Evolutionary conservation across 23 red algal genomes (phyloP).

Genomic region (Chondrus crispus): DNA sequence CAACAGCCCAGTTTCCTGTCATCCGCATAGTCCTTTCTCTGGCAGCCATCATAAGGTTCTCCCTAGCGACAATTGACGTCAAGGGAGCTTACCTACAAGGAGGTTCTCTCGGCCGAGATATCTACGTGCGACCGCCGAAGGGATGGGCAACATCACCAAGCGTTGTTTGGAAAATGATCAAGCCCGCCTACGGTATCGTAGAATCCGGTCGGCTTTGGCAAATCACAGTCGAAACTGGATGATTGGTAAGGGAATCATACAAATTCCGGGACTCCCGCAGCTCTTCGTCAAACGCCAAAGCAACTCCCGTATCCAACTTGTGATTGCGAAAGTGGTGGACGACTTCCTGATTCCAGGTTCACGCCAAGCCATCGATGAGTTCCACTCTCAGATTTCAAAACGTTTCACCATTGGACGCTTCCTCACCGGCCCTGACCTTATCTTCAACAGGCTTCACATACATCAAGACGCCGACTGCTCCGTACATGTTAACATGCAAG

Average conservation of each 20-base stretch:
- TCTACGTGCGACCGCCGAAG: slow-evolving; percentile 1
- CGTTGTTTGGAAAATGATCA: background rate
- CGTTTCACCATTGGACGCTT: slow-evolving; percentile 20
- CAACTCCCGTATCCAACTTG: background rate
- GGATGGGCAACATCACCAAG: background rate
- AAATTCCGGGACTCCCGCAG: background rate
- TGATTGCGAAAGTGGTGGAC: slow-evolving; percentile 13
- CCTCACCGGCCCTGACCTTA: background rate
- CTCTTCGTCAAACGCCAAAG: background rate
- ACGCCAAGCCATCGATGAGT: background rate
- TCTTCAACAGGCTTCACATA: slow-evolving; percentile 21
- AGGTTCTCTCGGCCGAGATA: background rate
- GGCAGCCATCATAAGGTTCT: background rate
- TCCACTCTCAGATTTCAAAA: background rate
- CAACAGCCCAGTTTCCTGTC: slow-evolving; percentile 20
- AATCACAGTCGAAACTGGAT: slow-evolving; percentile 2
- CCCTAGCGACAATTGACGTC: slow-evolving; percentile 9
- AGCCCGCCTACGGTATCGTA: background rate
- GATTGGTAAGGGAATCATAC: background rate
- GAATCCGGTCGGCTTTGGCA: background rate
- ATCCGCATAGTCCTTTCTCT: slow-evolving; percentile 10
- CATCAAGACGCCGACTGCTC: background rate
- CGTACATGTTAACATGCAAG: slow-evolving; percentile 1
- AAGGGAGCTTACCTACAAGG: slow-evolving; percentile 28
- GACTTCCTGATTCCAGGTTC: slow-evolving; percentile 13